A percentile compares a stretch with the other conserved stretches of the same genome.
These are phyloP conservation scores for Sporisorium graminicola DNA, from an alignment of 1,284 basidiomycete genomes.

Conservation along the genomic window DNA sequence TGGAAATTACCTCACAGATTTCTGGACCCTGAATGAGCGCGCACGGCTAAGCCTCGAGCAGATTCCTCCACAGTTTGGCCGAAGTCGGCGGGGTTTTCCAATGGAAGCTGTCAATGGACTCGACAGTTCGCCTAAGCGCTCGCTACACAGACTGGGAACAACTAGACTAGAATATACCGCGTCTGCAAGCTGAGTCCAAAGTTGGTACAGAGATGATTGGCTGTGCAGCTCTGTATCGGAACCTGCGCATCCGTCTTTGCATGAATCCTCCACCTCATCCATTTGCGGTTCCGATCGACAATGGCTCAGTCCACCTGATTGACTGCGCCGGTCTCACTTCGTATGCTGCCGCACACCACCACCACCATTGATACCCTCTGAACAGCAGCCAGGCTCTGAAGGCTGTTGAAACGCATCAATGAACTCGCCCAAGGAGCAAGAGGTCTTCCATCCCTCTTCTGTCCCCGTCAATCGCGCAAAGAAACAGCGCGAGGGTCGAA, in stretches of 20 bases:
- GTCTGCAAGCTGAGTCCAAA: neutral
- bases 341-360: neutral
- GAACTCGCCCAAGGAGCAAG: conserved; percentile 1
- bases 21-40: neutral
- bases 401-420: neutral
- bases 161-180: too few species aligned
- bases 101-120: neutral
- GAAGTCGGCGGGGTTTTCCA: neutral
- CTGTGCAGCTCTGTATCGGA: neutral
- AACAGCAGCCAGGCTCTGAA: neutral
- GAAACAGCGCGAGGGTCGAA: conserved; percentile 12
- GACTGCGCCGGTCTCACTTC: neutral
- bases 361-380: neutral
- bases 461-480: conserved; percentile 17
- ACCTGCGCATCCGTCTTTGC: neutral
- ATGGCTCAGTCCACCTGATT: neutral
- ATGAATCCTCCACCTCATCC: neutral
- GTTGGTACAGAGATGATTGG: neutral
- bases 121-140: neutral
- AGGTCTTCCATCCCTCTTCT: conserved; percentile 19
- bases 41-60: neutral
- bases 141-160: too few species aligned
- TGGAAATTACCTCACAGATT: neutral
- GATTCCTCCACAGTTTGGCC: neutral
- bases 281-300: neutral